phyloP scores from a whole-genome alignment of 495 filamentous ascomycete genomes.

The Platismatia glauca region DNA sequence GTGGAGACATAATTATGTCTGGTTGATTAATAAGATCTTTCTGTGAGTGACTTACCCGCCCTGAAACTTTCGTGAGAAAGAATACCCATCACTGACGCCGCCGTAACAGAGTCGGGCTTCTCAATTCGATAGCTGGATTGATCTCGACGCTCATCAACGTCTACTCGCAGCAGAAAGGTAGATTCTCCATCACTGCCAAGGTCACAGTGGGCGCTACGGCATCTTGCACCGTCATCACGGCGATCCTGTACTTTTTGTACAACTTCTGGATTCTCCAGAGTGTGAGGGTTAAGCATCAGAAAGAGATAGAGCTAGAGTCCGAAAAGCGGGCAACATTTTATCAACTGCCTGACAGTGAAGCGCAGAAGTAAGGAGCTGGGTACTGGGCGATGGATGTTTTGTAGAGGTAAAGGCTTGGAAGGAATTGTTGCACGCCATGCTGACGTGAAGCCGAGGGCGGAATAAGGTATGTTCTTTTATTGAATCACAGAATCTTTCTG shows the following conservation, averaged over 20 bases:
- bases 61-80: no score
- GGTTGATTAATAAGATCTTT: conserved; percentile 28
- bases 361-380: not conserved
- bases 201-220: conserved; percentile 27
- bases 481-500: no score
- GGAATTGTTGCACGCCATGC: not conserved
- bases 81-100: not conserved
- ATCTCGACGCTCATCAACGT: conserved; percentile 41
- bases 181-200: conserved; percentile 39
- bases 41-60: conserved; percentile 18
- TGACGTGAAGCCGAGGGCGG: no score
- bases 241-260: conserved; percentile 7
- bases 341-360: not conserved
- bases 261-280: conserved; percentile 3
- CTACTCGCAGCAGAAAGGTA: conserved; percentile 37
- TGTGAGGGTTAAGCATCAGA: not conserved
- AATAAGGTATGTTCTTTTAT: no score
- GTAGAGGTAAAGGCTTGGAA: not conserved
- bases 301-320: not conserved
- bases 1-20: conserved; percentile 27
- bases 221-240: not conserved
- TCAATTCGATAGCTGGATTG: conserved; percentile 41
- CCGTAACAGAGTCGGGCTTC: conserved; percentile 22
- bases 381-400: not conserved
- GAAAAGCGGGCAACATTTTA: not conserved